Base-by-base conservation (phyloP, 192 early-diverging fungal genomes). In the Podila minutissima region DNA sequence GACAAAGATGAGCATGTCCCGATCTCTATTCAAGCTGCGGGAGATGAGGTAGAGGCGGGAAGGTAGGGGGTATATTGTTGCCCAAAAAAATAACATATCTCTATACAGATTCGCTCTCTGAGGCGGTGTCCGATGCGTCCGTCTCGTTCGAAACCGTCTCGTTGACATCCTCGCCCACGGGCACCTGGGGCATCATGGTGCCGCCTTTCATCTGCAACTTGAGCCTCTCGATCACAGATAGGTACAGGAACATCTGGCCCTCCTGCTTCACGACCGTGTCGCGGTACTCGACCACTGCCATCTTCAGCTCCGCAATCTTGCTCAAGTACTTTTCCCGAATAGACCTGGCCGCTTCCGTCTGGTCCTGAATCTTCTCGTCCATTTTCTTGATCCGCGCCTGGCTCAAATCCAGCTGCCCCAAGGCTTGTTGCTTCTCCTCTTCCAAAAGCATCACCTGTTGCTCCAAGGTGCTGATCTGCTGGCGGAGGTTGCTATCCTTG, bases 211-310 rank as follows among this genome's bases (percentile, higher is more conserved):
- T 13, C 49, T 70, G 55, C 49, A 79, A 17, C 65, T 72, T 79
- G 22, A 68, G 65, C 66, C 67, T 79, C 37, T 79, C 75, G 33
- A 79, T 79, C 33, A 79, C 75, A 31, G 75, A 79, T 28, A 79
- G 38, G n/a, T 79, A 79, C 61, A 79, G 37, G 53, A 79, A 72
- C 53, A 79, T 5, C 13, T 63, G 58, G 4, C 75, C 70, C 53
- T 79, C 75, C 38, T 79, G 75, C 12, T 48, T 50, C 17, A 79
- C 55, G 11, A 72, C 51, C 38, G 60, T 59, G 60, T 79, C 61
- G 37, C 75, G 69, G 22, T 58, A 50, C 38, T 63, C 62, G n/a
- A 32, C 26, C 24, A 66, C n/a, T 20, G 67, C 69, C 3, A 24
- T 24, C 59, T 67, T 41, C 59, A 71, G 55, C 0, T 38, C 13